phyloP scores from a whole-genome alignment of 805 yeast species.

The Cyberlindnera maclurae region DNA sequence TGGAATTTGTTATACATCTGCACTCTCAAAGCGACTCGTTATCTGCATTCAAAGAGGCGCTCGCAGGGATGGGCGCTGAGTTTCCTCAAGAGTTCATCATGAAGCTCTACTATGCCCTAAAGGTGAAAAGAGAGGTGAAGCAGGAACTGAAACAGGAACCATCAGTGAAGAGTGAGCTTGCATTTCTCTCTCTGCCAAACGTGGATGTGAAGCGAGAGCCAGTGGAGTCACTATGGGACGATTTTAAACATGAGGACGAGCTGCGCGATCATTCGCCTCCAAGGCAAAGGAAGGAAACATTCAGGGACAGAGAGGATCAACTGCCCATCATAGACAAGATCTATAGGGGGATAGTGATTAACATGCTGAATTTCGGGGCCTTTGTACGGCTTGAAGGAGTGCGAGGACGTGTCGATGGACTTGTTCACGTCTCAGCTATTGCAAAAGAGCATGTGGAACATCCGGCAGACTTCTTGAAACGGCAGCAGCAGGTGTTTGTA shows the following conservation, averaged over 20 bases:
- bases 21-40: conserved; percentile 26
- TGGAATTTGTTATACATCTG: conserved; percentile 39
- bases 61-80: conserved; percentile 39
- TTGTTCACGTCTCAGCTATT: conserved; percentile 74
- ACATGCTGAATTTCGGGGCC: conserved; percentile 67
- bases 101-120: conserved; percentile 10
- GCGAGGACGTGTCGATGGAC: conserved; percentile 39
- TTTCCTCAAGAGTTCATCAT: conserved; percentile 24
- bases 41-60: conserved; percentile 29
- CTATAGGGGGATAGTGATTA: conserved; percentile 55
- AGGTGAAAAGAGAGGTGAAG: conserved; percentile 7
- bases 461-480: conserved; percentile 51
- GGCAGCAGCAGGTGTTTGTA: conserved; percentile 59
- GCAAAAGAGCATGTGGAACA: conserved; percentile 41
- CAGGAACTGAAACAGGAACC: background rate
- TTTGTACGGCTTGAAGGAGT: conserved; percentile 51
- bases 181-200: conserved; percentile 16
- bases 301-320: conserved; percentile 17
- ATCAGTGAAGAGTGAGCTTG: conserved; percentile 1
- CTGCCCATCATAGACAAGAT: conserved; percentile 38
- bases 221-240: conserved; percentile 12
- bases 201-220: conserved; percentile 16
- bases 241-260: conserved; percentile 18
- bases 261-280: conserved; percentile 9
- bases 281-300: conserved; percentile 6